Percentiles rank a stretch among this genome's conserved stretches.
These are phyloP conservation scores for Talaromyces sp. DNA, from an alignment of 2,329 filamentous ascomycete genomes.

Conservation along the genomic window DNA sequence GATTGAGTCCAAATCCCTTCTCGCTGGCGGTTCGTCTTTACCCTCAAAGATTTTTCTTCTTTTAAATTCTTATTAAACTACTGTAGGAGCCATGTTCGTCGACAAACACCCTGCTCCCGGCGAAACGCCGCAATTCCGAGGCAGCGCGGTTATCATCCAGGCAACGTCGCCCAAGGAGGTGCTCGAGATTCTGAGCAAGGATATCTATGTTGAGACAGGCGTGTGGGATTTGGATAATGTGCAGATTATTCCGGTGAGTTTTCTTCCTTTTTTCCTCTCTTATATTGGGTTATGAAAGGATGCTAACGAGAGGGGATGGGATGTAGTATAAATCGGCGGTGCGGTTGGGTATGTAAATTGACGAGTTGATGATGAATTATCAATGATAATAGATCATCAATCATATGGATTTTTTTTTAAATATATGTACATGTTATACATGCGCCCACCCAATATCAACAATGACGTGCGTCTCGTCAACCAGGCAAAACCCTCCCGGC, in stretches of 20 bases:
- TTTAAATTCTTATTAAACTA: not conserved
- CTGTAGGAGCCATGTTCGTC: slow-evolving; percentile 58
- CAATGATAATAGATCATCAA: not conserved
- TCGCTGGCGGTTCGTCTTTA: slow-evolving; percentile 57
- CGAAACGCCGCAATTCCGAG: slow-evolving; percentile 62
- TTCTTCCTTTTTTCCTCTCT: not conserved
- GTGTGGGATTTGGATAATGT: slow-evolving; percentile 78
- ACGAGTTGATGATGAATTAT: not conserved
- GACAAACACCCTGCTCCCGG: slow-evolving; percentile 62
- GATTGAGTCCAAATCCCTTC: slow-evolving; percentile 54
- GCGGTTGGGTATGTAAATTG: not conserved
- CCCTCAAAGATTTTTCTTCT: not conserved
- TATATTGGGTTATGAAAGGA: not conserved
- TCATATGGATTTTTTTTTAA: not conserved
- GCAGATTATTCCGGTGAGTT: slow-evolving; percentile 36
- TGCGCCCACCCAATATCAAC: slow-evolving; percentile 57
- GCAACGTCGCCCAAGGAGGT: slow-evolving; percentile 68
- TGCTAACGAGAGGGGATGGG: not conserved
- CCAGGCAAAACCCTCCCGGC: slow-evolving; percentile 48
- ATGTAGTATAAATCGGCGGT: not conserved
- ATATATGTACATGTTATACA: slow-evolving; percentile 32
- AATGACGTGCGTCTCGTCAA: slow-evolving; percentile 60
- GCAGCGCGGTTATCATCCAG: slow-evolving; percentile 64
- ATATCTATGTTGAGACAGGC: slow-evolving; percentile 66
- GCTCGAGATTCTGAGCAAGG: slow-evolving; percentile 60